Evolutionary conservation across 257 asterid genomes (phyloP).

Genomic region (Handroanthus guayacan): DNA sequence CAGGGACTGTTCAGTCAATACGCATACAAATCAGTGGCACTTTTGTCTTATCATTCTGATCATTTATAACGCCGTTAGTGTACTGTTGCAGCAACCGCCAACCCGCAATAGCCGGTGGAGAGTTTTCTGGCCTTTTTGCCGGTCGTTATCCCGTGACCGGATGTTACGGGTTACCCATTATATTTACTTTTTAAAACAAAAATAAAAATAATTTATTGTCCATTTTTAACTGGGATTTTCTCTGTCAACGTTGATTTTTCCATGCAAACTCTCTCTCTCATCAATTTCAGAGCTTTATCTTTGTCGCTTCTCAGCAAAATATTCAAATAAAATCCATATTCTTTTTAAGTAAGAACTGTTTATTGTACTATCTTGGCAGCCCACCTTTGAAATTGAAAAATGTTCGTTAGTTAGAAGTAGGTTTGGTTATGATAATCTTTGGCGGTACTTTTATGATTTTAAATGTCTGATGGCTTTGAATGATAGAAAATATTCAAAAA

Average conservation of each 20-base stretch:
- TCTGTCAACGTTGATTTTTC: conserved; percentile 33
- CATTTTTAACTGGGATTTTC: conserved; percentile 32
- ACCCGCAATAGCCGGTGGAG: conserved; percentile 68
- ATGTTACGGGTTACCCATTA: conserved; percentile 55
- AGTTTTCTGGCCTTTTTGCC: conserved; percentile 45
- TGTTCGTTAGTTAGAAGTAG: conserved; percentile 56
- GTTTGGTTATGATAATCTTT: conserved; percentile 44
- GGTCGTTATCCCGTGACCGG: conserved; percentile 54
- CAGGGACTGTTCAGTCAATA: conserved; percentile 17
- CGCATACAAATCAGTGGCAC: background rate
- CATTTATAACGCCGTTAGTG: conserved; percentile 49
- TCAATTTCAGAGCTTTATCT: conserved; percentile 4
- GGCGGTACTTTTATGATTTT: conserved; percentile 54
- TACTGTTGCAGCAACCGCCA: conserved; percentile 46
- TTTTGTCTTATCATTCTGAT: conserved; percentile 22
- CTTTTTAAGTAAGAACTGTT: background rate
- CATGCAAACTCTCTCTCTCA: conserved; percentile 39
- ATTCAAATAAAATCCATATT: conserved; percentile 23
- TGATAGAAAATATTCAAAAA: conserved; percentile 41
- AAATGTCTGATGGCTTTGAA: conserved; percentile 58
- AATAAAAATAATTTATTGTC: background rate
- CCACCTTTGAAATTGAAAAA: conserved; percentile 47
- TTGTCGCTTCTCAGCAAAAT: conserved; percentile 23
- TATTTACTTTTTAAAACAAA: conserved; percentile 34
- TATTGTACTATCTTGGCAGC: conserved; percentile 40